Base-by-base conservation (phyloP, 371 early-diverging fungal genomes). In the Mortierella sp. region DNA sequence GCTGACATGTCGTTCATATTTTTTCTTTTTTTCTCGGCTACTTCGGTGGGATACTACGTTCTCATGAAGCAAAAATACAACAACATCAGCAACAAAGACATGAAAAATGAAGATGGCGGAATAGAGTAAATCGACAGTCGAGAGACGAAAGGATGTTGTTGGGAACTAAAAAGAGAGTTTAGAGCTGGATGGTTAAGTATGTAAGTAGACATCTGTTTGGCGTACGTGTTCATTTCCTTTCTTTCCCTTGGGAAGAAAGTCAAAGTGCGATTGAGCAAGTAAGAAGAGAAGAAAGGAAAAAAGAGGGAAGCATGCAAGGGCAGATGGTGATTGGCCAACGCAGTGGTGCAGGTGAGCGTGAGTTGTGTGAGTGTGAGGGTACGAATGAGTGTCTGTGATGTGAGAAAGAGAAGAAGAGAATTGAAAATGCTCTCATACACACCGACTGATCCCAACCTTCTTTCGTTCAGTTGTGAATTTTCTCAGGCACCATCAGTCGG, bases 321-420 rank as follows among this genome's bases (percentile, higher is more conserved):
- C 38, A 65, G 65, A 38, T 21, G 34, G 38, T 65, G 65, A 65
- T 65, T 65, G 65, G 65, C 65, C 65, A 65, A 26, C 16, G 16
- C 3, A 2, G 4, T 6, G 2, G 60, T 28, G 28, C 60, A 60
- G 26, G 60, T 60, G 60, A 60, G 60, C 60, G 60, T 60, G 60
- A 48, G 48, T 38, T 48, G 48, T 48, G 48, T 48, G 42, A 38
- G 42, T 3, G 42, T 38, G 42, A 57, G 58, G 13, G 58, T 26
- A 16, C 26, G 34, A 31, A 31, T 60, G 63, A 16, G 13, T 55
- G 24, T 55, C 24, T 55, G 55, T 10, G 31, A 38, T 38, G 42
- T 54, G 16, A 48, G 48, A 8, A 48, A 48, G 48, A 48, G 48
- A 48, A 48, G 14, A 45, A 45, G 45, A 45, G 10, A 45, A 57